Conservation (phyloP, 202 grass and related monocot species). For the Elaeis oleifera region DNA sequence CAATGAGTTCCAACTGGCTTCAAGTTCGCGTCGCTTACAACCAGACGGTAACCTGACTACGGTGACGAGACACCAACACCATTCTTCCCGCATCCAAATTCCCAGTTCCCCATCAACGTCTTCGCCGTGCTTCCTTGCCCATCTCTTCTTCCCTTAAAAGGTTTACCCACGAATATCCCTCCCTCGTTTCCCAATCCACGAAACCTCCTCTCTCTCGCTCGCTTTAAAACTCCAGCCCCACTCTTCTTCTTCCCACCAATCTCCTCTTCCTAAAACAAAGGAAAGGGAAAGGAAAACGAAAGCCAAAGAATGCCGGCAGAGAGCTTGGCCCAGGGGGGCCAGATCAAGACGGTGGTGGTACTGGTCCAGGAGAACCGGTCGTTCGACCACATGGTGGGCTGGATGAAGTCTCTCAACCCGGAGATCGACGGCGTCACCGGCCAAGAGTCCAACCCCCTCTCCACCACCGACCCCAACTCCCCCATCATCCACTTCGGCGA, state of each 20-base stretch:
- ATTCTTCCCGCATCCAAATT: too few species aligned
- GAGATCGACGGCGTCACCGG: constrained; percentile 67
- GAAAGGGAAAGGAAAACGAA: background rate
- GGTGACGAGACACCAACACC: too few species aligned
- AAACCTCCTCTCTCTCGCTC: background rate
- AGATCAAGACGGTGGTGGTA: constrained; percentile 91
- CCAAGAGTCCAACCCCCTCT: constrained; percentile 36
- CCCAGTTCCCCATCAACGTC: too few species aligned
- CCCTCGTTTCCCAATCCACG: background rate
- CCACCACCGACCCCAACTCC: constrained; percentile 26
- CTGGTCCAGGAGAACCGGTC: constrained; percentile 87
- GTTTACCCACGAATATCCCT: constrained; percentile 14
- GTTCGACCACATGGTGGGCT: constrained; percentile 94
- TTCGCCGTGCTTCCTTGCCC: too few species aligned
- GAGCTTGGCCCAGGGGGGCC: background rate
- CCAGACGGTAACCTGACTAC: too few species aligned
- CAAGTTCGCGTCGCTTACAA: too few species aligned
- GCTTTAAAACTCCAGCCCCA: background rate
- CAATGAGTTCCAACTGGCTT: too few species aligned
- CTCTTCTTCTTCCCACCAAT: background rate
- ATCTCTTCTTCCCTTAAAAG: background rate
- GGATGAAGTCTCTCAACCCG: constrained; percentile 72
- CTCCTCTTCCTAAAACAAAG: background rate
- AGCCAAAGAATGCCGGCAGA: constrained; percentile 6
- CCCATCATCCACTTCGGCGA: constrained; percentile 32